phyloP scores from a whole-genome alignment of 2,329 filamentous ascomycete species.

The Endoconidiophora laricicola region DNA sequence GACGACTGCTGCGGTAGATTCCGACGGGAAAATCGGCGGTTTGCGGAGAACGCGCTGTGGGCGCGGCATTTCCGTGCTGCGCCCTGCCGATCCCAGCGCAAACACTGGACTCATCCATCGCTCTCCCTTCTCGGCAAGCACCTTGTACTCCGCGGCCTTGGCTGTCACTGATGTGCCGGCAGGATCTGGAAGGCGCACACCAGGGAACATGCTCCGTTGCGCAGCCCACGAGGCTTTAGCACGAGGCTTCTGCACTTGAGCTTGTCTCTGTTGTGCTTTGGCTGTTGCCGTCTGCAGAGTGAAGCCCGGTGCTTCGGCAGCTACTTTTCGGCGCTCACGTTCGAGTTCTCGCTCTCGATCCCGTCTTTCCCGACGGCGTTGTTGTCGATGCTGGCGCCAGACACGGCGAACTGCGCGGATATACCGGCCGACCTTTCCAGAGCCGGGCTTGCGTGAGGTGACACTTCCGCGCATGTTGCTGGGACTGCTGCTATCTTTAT shows the following conservation, averaged over 20 bases:
- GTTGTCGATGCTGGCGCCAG: conserved; percentile 1
- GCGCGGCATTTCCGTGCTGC: conserved; percentile 55
- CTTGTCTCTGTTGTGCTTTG: neutral
- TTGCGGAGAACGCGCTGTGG: conserved; percentile 27
- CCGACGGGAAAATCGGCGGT: neutral
- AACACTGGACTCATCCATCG: conserved; percentile 94
- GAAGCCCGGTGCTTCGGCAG: neutral
- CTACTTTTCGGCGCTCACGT: neutral
- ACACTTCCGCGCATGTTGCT: conserved; percentile 22
- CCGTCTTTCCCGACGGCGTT: neutral
- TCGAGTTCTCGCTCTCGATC: neutral
- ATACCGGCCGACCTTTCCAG: conserved; percentile 60
- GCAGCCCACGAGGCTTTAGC: conserved; percentile 74
- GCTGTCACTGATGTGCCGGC: conserved; percentile 44
- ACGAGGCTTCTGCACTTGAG: conserved; percentile 37
- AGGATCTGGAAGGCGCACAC: conserved; percentile 60
- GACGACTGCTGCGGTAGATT: too few relatives aligned
- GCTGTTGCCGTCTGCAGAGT: neutral
- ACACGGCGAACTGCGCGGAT: conserved; percentile 23
- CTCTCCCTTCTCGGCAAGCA: conserved; percentile 73
- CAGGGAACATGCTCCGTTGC: conserved; percentile 76
- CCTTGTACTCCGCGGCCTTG: conserved; percentile 88
- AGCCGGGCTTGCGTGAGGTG: conserved; percentile 23
- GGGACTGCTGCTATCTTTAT: conserved; percentile 31
- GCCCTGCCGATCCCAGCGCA: conserved; percentile 60